Evolutionary conservation across 257 asterid species (phyloP), one percentile per base, ranked within the genome.

Genomic region (Mentha longifolia): DNA sequence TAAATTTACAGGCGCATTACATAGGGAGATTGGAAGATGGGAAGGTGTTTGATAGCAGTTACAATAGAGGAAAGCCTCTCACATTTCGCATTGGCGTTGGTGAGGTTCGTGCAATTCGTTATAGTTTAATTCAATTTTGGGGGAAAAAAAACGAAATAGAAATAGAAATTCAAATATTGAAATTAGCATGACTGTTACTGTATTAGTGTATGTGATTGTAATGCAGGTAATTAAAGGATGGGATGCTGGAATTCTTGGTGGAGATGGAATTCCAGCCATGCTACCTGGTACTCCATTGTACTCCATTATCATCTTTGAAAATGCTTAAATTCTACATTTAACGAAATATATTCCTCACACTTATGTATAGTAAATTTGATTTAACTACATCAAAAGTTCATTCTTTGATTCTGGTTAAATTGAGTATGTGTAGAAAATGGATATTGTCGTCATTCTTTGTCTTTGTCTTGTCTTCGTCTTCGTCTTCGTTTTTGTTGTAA

Each of bases 211-310:
- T 35, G 5, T 35, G 39, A 35, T 68, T 35, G 12, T 45, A 8
- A 51, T 75, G 73, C 65, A 92, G 98, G 98, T 93, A 67, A 93
- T 93, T 73, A 91, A 86, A 83, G 97, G 98, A 68, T 93, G 98
- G 98, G 98, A 93, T 85, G 82, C 81, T 68, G 98, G 97, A 59
- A 91, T 93, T 78, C 71, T 91, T 10, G 97, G 98, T 45, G 95
- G 92, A 28, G 96, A 91, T 65, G 96, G 97, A 52, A 61, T 92
- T 72, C 98, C 97, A 41, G 87, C 95, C 76, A 91, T 93, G 98
- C 86, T 76, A 55, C 75, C 94, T 59, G 98, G 98, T 92, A 85
- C 10, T n/a, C 7, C 2, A 13, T 15, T 13, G 98, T 92, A 85
- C 10, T n/a, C 7, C 2, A 13, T 15, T 13, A 4, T 14, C 3